Conservation (phyloP, 2,329 filamentous ascomycete species). For the Alternaria consortialis region DNA sequence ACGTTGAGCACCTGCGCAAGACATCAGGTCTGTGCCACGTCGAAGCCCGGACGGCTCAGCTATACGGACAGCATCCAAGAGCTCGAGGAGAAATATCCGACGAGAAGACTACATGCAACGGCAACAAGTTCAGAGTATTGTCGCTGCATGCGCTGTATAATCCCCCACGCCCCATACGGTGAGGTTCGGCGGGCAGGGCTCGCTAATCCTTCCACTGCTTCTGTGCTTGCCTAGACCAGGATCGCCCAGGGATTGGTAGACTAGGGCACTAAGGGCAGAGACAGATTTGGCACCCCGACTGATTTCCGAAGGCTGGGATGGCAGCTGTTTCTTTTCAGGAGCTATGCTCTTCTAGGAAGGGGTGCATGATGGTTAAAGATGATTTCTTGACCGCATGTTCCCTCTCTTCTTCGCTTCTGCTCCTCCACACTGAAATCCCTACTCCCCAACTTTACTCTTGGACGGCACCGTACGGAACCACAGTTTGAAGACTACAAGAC, state of each 20-base stretch:
- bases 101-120: neutral
- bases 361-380: conserved; percentile 30
- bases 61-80: neutral
- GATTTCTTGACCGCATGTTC: conserved; percentile 33
- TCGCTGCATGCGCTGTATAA: conserved; percentile 5
- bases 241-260: conserved; percentile 22
- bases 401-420: conserved; percentile 14
- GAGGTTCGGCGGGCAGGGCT: conserved; percentile 29
- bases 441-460: neutral
- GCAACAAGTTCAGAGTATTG: neutral
- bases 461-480: neutral
- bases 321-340: conserved; percentile 26
- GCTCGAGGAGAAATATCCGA: neutral
- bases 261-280: conserved; percentile 22
- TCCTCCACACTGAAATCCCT: neutral
- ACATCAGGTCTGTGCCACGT: neutral
- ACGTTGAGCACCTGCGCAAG: conserved; percentile 10
- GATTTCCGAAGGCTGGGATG: conserved; percentile 31
- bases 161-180: conserved; percentile 18
- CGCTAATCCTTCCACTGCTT: conserved; percentile 26
- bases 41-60: neutral
- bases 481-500: conserved; percentile 1
- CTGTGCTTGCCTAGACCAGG: conserved; percentile 18
- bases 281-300: conserved; percentile 26
- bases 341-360: conserved; percentile 29